Conservation (phyloP, 2,329 filamentous ascomycete species). For the Cryphonectria parasitica region DNA sequence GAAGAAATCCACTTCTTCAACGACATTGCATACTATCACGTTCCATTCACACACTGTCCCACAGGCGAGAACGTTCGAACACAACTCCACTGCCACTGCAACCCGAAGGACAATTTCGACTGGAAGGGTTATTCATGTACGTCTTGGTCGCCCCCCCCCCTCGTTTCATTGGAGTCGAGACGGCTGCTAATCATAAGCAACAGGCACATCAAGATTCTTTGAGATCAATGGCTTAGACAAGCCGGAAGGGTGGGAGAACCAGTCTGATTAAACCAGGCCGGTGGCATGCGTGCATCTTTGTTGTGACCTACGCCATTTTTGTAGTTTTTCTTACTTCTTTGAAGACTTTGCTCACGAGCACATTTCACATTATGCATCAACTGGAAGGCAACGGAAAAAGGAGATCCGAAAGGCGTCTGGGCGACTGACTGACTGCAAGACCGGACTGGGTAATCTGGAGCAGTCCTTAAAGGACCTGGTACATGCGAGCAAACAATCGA, state of each 20-base stretch:
- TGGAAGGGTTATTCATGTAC: constrained; percentile 98
- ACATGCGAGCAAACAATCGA: constrained; percentile 1
- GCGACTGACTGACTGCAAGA: constrained; percentile 9
- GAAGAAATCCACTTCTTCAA: constrained; percentile 98
- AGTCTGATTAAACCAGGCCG: constrained; percentile 52
- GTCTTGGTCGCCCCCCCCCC: constrained; percentile 42
- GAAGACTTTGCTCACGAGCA: constrained; percentile 4
- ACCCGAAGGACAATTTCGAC: constrained; percentile 97
- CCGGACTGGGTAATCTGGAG: constrained; percentile 19
- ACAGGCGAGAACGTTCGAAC: constrained; percentile 83
- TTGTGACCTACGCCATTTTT: constrained; percentile 12
- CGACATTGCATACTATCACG: constrained; percentile 97
- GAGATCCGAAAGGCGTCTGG: constrained; percentile 27
- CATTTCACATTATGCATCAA: constrained; percentile 16
- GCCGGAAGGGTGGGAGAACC: constrained; percentile 81
- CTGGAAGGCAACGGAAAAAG: constrained; percentile 15
- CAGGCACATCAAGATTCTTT: constrained; percentile 85
- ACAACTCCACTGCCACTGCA: constrained; percentile 90
- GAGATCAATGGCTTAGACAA: constrained; percentile 80
- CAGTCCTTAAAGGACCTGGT: constrained; percentile 18
- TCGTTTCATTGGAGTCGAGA: constrained; percentile 7
- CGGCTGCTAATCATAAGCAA: neutral
- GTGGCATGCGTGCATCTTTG: constrained; percentile 8
- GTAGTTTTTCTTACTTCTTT: constrained; percentile 3
- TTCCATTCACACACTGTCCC: constrained; percentile 97